phyloP scores from a whole-genome alignment of 495 filamentous ascomycete species.

The Aspergillus funiculosus region DNA sequence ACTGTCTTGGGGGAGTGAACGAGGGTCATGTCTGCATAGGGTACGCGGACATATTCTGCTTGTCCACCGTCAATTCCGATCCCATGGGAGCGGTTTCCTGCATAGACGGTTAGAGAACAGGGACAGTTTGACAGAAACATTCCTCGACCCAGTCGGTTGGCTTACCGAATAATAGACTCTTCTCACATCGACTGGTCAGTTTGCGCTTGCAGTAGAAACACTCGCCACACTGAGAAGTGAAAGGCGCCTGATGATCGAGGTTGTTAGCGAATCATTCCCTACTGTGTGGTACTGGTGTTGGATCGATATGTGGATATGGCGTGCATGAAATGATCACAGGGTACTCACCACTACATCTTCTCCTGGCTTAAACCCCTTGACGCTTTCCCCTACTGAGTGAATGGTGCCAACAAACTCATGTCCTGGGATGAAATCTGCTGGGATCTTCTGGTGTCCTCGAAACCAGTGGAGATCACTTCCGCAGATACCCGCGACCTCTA shows the following conservation, averaged over 20 bases:
- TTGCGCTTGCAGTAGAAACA: constrained; percentile 72
- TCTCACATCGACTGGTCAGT: constrained; percentile 49
- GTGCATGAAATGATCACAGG: too few species aligned
- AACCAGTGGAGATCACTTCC: constrained; percentile 65
- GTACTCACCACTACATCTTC: constrained; percentile 66
- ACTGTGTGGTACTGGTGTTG: too few species aligned
- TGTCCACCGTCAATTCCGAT: constrained; percentile 82
- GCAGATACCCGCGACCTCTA: constrained; percentile 9
- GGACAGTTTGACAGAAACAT: too few species aligned
- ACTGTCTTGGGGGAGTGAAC: constrained; percentile 61
- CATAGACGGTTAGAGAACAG: too few species aligned
- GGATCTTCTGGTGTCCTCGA: constrained; percentile 59
- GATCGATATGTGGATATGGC: too few species aligned
- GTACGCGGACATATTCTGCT: constrained; percentile 78
- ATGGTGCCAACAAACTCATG: constrained; percentile 66
- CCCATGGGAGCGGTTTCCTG: too few species aligned
- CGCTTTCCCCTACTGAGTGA: constrained; percentile 49
- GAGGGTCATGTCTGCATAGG: constrained; percentile 70
- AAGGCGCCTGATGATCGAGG: too few species aligned
- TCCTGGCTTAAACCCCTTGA: constrained; percentile 59
- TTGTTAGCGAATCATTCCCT: too few species aligned
- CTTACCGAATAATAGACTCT: constrained; percentile 65
- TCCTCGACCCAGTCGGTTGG: too few species aligned
- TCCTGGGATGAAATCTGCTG: constrained; percentile 51
- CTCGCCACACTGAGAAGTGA: constrained; percentile 56